Conservation (phyloP, 345 rosid species). For the Combretum micranthum region DNA sequence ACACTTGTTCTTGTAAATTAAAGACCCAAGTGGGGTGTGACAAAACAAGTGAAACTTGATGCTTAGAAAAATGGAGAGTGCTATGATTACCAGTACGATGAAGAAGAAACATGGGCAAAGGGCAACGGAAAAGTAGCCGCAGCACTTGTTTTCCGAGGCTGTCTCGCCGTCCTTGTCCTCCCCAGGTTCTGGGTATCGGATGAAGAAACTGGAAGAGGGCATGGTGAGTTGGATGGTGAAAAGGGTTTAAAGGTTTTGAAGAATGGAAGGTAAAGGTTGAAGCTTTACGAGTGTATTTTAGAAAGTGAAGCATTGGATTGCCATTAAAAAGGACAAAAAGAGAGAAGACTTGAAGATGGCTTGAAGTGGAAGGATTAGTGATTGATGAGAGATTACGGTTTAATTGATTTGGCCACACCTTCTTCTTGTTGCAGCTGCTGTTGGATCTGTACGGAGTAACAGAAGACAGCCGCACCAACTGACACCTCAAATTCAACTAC, state of each 20-base stretch:
- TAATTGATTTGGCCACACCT: not conserved
- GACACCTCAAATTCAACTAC: too few relatives aligned
- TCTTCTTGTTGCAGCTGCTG: too few relatives aligned
- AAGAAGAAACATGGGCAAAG: constrained; percentile 55
- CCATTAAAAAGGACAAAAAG: constrained; percentile 6
- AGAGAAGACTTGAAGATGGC: not conserved
- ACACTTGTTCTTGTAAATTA: constrained; percentile 49
- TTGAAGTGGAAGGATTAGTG: not conserved
- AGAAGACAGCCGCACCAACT: too few relatives aligned
- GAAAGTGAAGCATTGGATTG: constrained; percentile 23
- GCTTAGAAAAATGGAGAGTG: constrained; percentile 37
- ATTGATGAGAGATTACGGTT: not conserved
- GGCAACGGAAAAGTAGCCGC: constrained; percentile 28
- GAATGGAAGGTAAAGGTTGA: constrained; percentile 3
- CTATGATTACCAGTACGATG: constrained; percentile 39
- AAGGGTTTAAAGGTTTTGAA: constrained; percentile 3
- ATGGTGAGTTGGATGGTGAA: constrained; percentile 14
- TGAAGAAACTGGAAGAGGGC: constrained; percentile 38
- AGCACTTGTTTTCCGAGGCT: constrained; percentile 25
- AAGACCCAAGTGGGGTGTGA: constrained; percentile 57
- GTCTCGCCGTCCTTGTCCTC: constrained; percentile 16
- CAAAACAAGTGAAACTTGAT: constrained; percentile 58
- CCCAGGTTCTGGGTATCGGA: constrained; percentile 13
- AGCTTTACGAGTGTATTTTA: constrained; percentile 8
- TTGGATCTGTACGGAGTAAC: too few relatives aligned